A percentile compares a stretch with the other conserved stretches of the same genome.
Evolutionary conservation across 1,284 basidiomycete species (phyloP).

Genomic region (Ceratobasidium sp.): DNA sequence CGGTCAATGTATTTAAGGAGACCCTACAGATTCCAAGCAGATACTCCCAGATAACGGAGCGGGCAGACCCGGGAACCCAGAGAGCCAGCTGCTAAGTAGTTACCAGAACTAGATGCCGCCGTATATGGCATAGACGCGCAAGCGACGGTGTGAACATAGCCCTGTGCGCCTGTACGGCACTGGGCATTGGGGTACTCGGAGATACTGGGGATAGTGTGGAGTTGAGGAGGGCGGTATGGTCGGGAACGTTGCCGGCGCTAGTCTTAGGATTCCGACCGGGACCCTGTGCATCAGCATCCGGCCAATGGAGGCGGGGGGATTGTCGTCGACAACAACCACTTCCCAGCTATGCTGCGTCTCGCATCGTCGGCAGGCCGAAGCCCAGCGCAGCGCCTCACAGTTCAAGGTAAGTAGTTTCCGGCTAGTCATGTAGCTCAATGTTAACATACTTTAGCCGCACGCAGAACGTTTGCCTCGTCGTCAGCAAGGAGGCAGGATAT

Average conservation of each 20-base stretch:
- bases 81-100: background rate
- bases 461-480: conserved; percentile 66
- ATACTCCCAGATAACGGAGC: background rate
- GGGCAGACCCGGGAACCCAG: too few species aligned
- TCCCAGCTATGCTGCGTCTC: conserved; percentile 38
- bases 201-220: background rate
- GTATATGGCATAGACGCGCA: background rate
- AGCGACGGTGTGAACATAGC: background rate
- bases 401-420: conserved; percentile 9
- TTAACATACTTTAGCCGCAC: conserved; percentile 18
- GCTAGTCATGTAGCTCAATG: background rate
- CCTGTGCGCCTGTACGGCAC: too few species aligned
- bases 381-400: conserved; percentile 28
- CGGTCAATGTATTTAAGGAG: background rate
- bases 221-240: background rate
- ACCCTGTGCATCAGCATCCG: conserved; percentile 41
- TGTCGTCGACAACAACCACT: conserved; percentile 22
- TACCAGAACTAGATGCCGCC: background rate
- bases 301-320: conserved; percentile 40
- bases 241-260: background rate
- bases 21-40: background rate
- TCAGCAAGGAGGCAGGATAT: conserved; percentile 78
- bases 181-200: background rate
- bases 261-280: background rate
- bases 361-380: conserved; percentile 39